These are phyloP conservation scores for Coleophoma eucalyptorum DNA, from an alignment of 2,329 filamentous ascomycete genomes.

Conservation along the genomic window DNA sequence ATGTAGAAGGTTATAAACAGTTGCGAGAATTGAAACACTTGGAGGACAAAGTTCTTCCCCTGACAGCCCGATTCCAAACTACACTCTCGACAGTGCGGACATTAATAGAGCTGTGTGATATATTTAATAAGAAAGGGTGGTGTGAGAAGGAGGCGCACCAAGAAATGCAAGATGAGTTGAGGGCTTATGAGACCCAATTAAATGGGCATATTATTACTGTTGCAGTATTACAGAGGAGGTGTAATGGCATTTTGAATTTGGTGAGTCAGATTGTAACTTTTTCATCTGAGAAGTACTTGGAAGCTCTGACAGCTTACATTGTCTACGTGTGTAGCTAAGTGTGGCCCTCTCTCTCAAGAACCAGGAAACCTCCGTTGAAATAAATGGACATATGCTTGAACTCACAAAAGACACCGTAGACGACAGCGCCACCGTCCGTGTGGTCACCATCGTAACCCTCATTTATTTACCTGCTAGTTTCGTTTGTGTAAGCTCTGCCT, in stretches of 20 bases:
- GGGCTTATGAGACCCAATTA: background rate
- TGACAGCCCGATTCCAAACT: conserved; percentile 1
- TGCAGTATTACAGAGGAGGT: background rate
- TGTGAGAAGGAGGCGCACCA: background rate
- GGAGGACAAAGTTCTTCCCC: conserved; percentile 1
- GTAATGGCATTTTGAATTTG: conserved; percentile 3
- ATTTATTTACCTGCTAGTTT: conserved; percentile 28
- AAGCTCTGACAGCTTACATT: background rate
- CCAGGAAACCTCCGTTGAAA: conserved; percentile 7
- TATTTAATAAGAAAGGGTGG: background rate
- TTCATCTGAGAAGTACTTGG: no score
- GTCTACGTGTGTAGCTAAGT: conserved; percentile 1
- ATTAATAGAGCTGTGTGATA: background rate
- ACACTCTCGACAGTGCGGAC: background rate
- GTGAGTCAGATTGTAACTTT: no score
- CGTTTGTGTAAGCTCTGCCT: conserved; percentile 17
- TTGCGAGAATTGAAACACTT: conserved; percentile 2
- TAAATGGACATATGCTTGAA: conserved; percentile 13
- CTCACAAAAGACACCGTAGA: conserved; percentile 25
- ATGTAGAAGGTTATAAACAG: background rate
- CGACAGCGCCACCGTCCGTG: conserved; percentile 22
- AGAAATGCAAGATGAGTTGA: background rate
- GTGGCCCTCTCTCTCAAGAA: conserved; percentile 8
- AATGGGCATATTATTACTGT: conserved; percentile 2
- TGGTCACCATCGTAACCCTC: conserved; percentile 26